phyloP scores from a whole-genome alignment of 495 filamentous ascomycete genomes.

The Daldinia loculata region DNA sequence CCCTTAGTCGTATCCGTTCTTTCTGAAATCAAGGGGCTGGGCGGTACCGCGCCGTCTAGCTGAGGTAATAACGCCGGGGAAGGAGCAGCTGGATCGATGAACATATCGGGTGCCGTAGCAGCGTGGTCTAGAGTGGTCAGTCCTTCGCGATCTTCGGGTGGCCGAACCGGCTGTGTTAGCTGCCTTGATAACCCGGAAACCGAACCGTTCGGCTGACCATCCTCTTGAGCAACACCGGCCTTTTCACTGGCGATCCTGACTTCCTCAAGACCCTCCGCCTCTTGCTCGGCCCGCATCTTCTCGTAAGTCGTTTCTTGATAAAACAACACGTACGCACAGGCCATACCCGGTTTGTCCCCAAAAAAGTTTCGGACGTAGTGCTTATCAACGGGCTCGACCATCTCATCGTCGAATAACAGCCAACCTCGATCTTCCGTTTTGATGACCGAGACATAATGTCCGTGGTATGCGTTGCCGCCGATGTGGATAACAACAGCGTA shows the following conservation, averaged over 20 bases:
- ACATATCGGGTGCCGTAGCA: conserved; percentile 64
- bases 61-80: conserved; percentile 43
- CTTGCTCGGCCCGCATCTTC: conserved; percentile 80
- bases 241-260: conserved; percentile 65
- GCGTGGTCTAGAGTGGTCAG: conserved; percentile 66
- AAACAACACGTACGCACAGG: conserved; percentile 96
- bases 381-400: conserved; percentile 97
- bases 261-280: conserved; percentile 78
- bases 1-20: conserved; percentile 47
- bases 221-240: conserved; percentile 60
- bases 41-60: conserved; percentile 43
- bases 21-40: conserved; percentile 43
- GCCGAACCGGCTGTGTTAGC: conserved; percentile 50
- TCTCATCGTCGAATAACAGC: conserved; percentile 96
- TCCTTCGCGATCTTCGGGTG: conserved; percentile 61
- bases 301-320: conserved; percentile 97
- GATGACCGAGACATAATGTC: conserved; percentile 96
- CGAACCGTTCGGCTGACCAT: conserved; percentile 54
- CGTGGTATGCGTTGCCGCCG: conserved; percentile 96
- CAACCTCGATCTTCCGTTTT: conserved; percentile 96
- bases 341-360: conserved; percentile 87
- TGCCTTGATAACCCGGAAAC: conserved; percentile 48
- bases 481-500: conserved; percentile 99
- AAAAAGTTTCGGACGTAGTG: conserved; percentile 98
- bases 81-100: conserved; percentile 47